phyloP scores from a whole-genome alignment of 179 eudicot genomes.

The Dionaea muscipula region DNA sequence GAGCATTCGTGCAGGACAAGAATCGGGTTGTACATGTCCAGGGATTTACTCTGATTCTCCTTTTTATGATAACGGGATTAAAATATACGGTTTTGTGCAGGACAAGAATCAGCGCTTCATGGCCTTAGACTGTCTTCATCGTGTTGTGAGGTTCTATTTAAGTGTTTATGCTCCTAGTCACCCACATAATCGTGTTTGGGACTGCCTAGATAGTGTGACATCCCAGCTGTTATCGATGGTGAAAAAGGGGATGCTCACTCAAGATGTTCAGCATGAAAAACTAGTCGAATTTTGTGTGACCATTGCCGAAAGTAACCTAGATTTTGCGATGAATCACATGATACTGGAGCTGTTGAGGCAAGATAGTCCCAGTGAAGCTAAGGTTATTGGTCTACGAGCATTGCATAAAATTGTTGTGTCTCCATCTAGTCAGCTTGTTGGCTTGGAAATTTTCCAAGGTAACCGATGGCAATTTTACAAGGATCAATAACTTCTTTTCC shows the following conservation, averaged over 20 bases:
- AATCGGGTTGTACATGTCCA: no score
- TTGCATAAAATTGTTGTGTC: slow-evolving; percentile 91
- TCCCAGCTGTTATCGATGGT: slow-evolving; percentile 74
- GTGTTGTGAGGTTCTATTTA: slow-evolving; percentile 82
- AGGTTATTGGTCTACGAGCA: slow-evolving; percentile 97
- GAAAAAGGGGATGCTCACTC: slow-evolving; percentile 90
- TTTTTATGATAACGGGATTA: slow-evolving; percentile 1
- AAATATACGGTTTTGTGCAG: slow-evolving; percentile 32
- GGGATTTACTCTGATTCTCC: background rate
- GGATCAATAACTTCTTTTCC: background rate
- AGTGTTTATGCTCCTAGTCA: slow-evolving; percentile 85
- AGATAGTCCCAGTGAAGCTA: slow-evolving; percentile 95
- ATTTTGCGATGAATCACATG: slow-evolving; percentile 91
- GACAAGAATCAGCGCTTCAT: slow-evolving; percentile 97
- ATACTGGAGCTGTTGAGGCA: slow-evolving; percentile 83
- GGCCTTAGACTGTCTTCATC: slow-evolving; percentile 97
- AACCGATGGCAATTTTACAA: slow-evolving; percentile 14
- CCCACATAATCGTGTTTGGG: slow-evolving; percentile 96
- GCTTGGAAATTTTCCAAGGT: slow-evolving; percentile 94
- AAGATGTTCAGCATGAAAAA: slow-evolving; percentile 97
- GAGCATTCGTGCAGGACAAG: no score
- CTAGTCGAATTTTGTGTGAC: slow-evolving; percentile 95
- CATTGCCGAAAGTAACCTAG: slow-evolving; percentile 89
- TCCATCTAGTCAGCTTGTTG: slow-evolving; percentile 72
- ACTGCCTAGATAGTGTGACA: slow-evolving; percentile 93